A percentile compares a stretch with the other conserved stretches of the same genome.
Evolutionary conservation across 805 yeast genomes (phyloP).

Genomic region (Starmerella sirachaensis): DNA sequence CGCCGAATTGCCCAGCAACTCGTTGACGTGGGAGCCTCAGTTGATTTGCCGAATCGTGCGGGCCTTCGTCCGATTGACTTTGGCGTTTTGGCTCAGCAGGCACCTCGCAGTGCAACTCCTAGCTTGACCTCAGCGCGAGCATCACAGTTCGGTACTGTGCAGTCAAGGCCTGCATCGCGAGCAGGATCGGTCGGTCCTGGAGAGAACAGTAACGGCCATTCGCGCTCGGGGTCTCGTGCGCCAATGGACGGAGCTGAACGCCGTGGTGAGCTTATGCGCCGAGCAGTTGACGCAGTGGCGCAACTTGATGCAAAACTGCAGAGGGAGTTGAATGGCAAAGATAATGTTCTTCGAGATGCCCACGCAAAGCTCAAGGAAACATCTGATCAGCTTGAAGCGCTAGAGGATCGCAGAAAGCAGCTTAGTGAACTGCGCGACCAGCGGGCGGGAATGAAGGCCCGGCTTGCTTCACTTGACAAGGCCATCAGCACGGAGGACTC

Average conservation of each 20-base stretch:
- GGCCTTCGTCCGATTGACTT: conserved; percentile 82
- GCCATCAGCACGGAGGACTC: conserved; percentile 54
- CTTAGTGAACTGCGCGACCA: conserved; percentile 41
- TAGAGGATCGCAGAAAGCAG: conserved; percentile 30
- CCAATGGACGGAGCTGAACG: conserved; percentile 20
- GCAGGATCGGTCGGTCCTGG: too few species aligned
- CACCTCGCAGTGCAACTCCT: background rate
- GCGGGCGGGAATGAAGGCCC: conserved; percentile 23
- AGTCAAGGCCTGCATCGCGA: background rate
- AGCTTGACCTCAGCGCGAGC: background rate
- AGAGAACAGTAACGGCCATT: background rate
- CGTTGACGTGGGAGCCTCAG: conserved; percentile 79
- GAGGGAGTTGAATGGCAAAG: conserved; percentile 43
- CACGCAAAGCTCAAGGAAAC: conserved; percentile 49
- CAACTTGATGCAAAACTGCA: conserved; percentile 49
- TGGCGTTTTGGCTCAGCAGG: conserved; percentile 37
- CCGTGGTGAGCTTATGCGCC: conserved; percentile 37
- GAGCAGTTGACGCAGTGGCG: conserved; percentile 40
- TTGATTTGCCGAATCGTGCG: conserved; percentile 63
- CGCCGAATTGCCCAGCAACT: conserved; percentile 68
- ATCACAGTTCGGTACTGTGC: too few species aligned
- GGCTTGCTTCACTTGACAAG: conserved; percentile 38
- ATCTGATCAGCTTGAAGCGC: conserved; percentile 39
- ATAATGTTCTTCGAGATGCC: conserved; percentile 39
- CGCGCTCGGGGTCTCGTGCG: conserved; percentile 12